Evolutionary conservation across 2,329 filamentous ascomycete genomes (phyloP), one percentile per base, ranked within the genome.

Genomic region (Alternaria rosae): DNA sequence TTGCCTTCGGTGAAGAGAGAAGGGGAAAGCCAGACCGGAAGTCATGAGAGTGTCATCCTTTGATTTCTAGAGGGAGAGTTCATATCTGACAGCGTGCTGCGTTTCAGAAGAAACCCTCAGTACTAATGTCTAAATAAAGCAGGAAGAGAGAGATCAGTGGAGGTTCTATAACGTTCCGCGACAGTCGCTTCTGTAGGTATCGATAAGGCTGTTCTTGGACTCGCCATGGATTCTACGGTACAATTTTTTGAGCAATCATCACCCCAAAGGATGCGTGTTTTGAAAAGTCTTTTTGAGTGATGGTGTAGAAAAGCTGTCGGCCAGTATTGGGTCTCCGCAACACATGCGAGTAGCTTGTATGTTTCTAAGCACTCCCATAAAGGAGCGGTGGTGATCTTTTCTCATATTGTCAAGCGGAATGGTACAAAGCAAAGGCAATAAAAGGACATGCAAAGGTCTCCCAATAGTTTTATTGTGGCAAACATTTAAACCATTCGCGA

Each of bases 1-100:
- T 35, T 9, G 0, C 32, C 13, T 35, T 35, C 9, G 32, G 7
- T 35, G 32, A 13, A 35, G n/a, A 35, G 32, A 5, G 13, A 9
- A 2, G 7, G 1, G n/a, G 32, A n/a, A n/a, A 4, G 0, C 15
- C 15, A 35, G 13, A 7, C 32, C 1, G 32, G 23, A 25, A 25
- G 23, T 25, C 23, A 25, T 25, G 5, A 25, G 6, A 8, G 6
- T 25, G 4, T 4, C 5, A 6, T 25, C 15, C n/a, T 35, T n/a
- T n/a, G n/a, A n/a, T n/a, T 35, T 35, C 15, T 15, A 35, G 15
- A 13, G 9, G 32, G 15, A 35, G 32, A 35, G 9, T 4, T 15
- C 32, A 35, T 32, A 3, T 15, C 1, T 3, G 7, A 13, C 0
- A 4, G 30, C 0, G 13, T 13, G 1, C 13, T 13, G 3, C 8